Evolutionary conservation across 805 yeast species (phyloP), one percentile per base, ranked within the genome.

Genomic region (Candida palmyrensis): DNA sequence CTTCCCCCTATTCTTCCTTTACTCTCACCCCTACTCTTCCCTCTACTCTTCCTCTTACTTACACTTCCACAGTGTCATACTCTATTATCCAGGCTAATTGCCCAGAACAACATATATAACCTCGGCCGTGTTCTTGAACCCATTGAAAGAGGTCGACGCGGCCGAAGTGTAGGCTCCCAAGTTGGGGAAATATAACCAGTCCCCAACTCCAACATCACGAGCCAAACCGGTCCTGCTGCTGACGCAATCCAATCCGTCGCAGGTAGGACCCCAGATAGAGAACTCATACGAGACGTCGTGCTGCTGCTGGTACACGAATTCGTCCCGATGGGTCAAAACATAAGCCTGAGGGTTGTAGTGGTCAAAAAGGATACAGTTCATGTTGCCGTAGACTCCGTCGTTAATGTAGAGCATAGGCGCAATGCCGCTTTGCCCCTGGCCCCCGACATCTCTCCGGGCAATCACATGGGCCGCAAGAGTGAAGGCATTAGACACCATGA

Each of bases 181-280:
- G 44, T 79, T 68, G 20, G 79, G 68, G 62, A 90, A 89, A 58
- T 79, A 86, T 37, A 90, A 54, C 97, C 97, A 90, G 56, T 90
- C 97, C 6, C 97, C 97, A 27, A 83, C 81, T 14, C 68, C 65
- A 27, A 87, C 77, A 25, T 77, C 76, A 35, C 72, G 67, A 13
- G 79, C 67, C 48, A 90, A 66, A 22, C 45, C 47, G 39, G 76
- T 64, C 23, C 63, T 66, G 29, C 66, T 55, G 13, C 82, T 56
- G 37, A 90, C 76, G 56, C 95, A 82, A 57, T 90, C 98, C 42
- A 90, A 68, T 3, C 97, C 97, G 60, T 90, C 98, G 63, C 98
- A 90, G 13, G 97, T 90, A 28, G 97, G 98, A 5, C 98, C 98
- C 98, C 98, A 90, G 39, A 92, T 71, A 3, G 95, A 84, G 33